These are phyloP conservation scores for Danielia oregonensis DNA, from an alignment of 805 yeast genomes.

Conservation along the genomic window DNA sequence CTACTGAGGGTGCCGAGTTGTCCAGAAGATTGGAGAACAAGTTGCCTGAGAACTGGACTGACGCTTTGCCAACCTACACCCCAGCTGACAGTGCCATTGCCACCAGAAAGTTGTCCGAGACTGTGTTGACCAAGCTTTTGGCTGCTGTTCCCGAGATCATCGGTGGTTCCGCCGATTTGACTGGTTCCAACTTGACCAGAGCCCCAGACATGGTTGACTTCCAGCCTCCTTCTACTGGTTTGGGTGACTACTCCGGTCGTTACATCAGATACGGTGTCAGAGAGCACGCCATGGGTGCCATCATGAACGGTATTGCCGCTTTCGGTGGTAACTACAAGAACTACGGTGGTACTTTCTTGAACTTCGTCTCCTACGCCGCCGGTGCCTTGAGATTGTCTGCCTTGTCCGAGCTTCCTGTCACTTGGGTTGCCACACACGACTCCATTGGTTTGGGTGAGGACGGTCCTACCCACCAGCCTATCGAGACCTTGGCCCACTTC, in stretches of 20 bases:
- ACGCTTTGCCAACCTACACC: constrained; percentile 72
- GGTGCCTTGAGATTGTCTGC: constrained; percentile 88
- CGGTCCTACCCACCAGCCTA: constrained; percentile 93
- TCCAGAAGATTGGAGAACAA: constrained; percentile 71
- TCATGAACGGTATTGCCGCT: constrained; percentile 95
- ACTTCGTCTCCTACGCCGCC: constrained; percentile 80
- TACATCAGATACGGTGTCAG: constrained; percentile 97
- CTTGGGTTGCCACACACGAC: constrained; percentile 88
- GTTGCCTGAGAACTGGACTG: constrained; percentile 81
- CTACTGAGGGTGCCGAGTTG: constrained; percentile 74
- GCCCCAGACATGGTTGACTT: constrained; percentile 80
- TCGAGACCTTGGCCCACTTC: constrained; percentile 81
- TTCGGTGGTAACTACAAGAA: constrained; percentile 82
- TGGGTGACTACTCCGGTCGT: constrained; percentile 88
- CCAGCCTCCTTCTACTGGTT: constrained; percentile 78
- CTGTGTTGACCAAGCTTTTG: constrained; percentile 60
- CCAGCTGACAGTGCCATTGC: constrained; percentile 81
- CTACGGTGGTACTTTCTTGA: constrained; percentile 97
- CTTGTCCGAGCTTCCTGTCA: constrained; percentile 75
- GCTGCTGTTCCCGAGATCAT: constrained; percentile 77
- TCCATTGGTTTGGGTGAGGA: constrained; percentile 91
- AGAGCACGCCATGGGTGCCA: constrained; percentile 99
- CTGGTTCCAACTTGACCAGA: constrained; percentile 94
- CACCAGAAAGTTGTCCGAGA: constrained; percentile 90
- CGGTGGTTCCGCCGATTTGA: constrained; percentile 98